phyloP scores from a whole-genome alignment of 164 flowering plant species.

The Akebia trifoliata region DNA sequence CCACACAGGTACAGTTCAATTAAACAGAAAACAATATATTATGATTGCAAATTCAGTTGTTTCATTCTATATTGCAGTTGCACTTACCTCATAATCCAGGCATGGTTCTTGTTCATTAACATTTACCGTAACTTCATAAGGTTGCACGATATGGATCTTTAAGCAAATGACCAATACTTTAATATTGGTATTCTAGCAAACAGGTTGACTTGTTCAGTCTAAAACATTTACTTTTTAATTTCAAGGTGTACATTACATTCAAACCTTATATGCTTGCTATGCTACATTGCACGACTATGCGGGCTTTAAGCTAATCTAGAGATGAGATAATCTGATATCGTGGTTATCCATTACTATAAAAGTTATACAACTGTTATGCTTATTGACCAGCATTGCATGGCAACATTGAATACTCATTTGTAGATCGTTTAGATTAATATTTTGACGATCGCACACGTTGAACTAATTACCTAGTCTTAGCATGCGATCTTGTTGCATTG shows the following conservation, averaged over 20 bases:
- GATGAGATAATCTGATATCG: too few relatives aligned
- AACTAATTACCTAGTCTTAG: too few relatives aligned
- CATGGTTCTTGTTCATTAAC: not conserved
- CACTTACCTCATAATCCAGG: not conserved
- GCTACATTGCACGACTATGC: too few relatives aligned
- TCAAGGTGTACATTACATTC: not conserved
- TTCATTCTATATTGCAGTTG: not conserved
- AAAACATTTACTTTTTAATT: not conserved
- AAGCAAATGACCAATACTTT: not conserved
- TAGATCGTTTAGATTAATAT: too few relatives aligned
- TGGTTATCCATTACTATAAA: too few relatives aligned
- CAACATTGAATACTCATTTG: too few relatives aligned
- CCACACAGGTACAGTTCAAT: slow-evolving; percentile 72
- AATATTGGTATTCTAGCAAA: not conserved
- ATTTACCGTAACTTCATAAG: not conserved
- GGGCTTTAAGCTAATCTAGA: too few relatives aligned
- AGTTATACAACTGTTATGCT: too few relatives aligned
- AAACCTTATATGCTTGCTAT: too few relatives aligned
- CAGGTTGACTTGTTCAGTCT: not conserved
- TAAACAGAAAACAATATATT: not conserved
- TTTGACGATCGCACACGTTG: too few relatives aligned
- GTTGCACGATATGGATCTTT: not conserved
- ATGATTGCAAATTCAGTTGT: not conserved
- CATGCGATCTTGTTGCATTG: too few relatives aligned
- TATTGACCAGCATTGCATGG: too few relatives aligned